Base-by-base conservation (phyloP, 306 rosid genomes). In the Begonia loranthoides region DNA sequence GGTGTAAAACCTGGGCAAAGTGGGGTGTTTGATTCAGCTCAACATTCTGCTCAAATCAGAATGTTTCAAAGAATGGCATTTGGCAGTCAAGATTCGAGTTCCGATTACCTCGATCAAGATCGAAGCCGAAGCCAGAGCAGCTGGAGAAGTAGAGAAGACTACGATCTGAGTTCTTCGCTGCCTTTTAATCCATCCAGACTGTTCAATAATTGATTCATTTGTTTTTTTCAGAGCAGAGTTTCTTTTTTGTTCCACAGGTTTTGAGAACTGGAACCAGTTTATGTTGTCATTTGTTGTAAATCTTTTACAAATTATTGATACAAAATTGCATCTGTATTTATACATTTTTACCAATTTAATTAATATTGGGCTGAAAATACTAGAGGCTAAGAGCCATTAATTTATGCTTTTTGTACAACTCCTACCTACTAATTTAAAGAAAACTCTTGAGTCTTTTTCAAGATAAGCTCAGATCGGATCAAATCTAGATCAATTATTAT, bases 1-100 rank as follows among this genome's bases (percentile, higher is more conserved):
- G 99, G 99, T 62, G 64, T 92, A 75, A 92, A 67, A 71, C 99
- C 96, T 2, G 94, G 99, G 21, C 81, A 92, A 63, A 92, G 99
- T 58, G 80, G 82, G 56, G 70, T 70, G 19, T 78, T 74, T 33
- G 67, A 83, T 70, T 76, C 80, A 4, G 81, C 80, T 9, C 66
- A 75, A 34, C 99, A 83, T 44, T 82, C 92, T 50, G 96, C 83
- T 12, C 88, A 90, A 47, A 80, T 86, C 53, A 78, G 77, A 75
- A 82, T 85, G 86, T 86, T 86, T 62, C 87, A 70, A 50, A 80
- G 80, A 56, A 82, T 86, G 99, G 95, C 94, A 19, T 90, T 86
- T 51, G 99, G 82, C 4, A 82, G 88, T 61, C 95, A 83, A 64
- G 93, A 76, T 13, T 49, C 50, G 63, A 83, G 87, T 61, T 57